Base-by-base conservation (phyloP, 441 rosid genomes). In the Omphalea diandra region DNA sequence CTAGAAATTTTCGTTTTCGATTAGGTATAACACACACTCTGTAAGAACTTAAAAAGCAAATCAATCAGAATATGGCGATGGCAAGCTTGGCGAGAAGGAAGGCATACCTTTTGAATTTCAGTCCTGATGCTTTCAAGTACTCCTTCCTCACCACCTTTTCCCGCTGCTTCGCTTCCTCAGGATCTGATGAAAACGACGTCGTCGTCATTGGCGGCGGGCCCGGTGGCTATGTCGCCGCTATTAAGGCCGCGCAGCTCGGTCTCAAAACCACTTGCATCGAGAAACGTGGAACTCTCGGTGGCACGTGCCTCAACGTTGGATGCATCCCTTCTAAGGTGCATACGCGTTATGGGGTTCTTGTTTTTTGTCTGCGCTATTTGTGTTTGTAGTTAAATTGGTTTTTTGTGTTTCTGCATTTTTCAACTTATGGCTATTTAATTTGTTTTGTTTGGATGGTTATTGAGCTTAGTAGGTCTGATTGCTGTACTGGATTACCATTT, bases 181-280 rank as follows among this genome's bases (percentile, higher is more conserved):
- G 91, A 86, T 92, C 97, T 73, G 97, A 90, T 12, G 99, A 95
- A 32, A 88, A 90, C 84, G 99, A 95, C 75, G 98, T 95, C 68
- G 97, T 95, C 46, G 67, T 95, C 74, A 82, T 95, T 82, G 98
- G 99, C 22, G 97, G 99, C 29, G 99, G 99, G 36, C 99, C 99
- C 35, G 99, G 99, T 0, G 99, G 99, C 49, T 95, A 95, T 72
- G 99, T 90, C 38, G 99, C 99, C 18, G 99, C 99, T 77, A 95
- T 95, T 83, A 95, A 95, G 73, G 99, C 99, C 2, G 91, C 97
- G 0, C 99, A 94, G 89, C 82, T 90, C 0, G 98, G 99, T 18
- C 94, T 92, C 65, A 94, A 94, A 81, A 94, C 97, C 62, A 89
- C 99, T 1, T 94, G 99, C 68, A 89, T 92, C 72, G 99, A 95